Percentiles rank a stretch among this genome's conserved stretches.
Conservation (phyloP, 495 filamentous ascomycete genomes). For the Delitschia confertaspora region DNA sequence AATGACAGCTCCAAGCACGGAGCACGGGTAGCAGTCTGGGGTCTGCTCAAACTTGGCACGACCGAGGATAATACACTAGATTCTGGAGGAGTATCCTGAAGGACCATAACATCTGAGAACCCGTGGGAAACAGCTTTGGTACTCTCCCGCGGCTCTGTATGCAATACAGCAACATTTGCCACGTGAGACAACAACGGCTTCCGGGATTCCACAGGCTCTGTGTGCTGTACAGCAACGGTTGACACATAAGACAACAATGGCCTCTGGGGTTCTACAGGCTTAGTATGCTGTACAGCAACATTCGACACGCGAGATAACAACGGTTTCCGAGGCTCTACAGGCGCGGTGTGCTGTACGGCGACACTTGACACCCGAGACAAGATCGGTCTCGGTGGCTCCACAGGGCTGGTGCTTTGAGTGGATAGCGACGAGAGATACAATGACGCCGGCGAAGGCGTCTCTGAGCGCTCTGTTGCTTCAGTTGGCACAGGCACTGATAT, state of each 20-base stretch:
- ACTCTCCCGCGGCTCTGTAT: too few species aligned
- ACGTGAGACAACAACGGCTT: neutral
- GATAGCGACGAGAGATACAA: conserved; percentile 9
- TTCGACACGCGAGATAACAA: conserved; percentile 6
- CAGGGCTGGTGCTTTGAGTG: conserved; percentile 13
- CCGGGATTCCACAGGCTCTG: conserved; percentile 12
- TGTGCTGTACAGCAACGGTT: conserved; percentile 18
- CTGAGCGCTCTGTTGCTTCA: conserved; percentile 9
- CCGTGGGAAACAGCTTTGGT: too few species aligned
- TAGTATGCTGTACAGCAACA: conserved; percentile 10
- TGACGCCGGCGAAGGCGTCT: neutral
- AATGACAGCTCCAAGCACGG: neutral
- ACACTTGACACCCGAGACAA: conserved; percentile 43
- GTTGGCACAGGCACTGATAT: neutral
- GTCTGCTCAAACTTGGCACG: conserved; percentile 17
- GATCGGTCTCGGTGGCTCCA: conserved; percentile 9
- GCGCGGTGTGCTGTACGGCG: conserved; percentile 43
- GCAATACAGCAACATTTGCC: too few species aligned
- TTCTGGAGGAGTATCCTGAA: conserved; percentile 24
- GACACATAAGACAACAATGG: conserved; percentile 7
- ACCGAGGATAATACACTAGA: conserved; percentile 19
- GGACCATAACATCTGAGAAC: conserved; percentile 21
- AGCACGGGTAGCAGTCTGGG: conserved; percentile 8
- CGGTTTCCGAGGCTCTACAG: conserved; percentile 32
- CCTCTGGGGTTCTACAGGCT: conserved; percentile 8